These are phyloP conservation scores for Brassica nigra DNA, from an alignment of 345 rosid species.

Conservation along the genomic window DNA sequence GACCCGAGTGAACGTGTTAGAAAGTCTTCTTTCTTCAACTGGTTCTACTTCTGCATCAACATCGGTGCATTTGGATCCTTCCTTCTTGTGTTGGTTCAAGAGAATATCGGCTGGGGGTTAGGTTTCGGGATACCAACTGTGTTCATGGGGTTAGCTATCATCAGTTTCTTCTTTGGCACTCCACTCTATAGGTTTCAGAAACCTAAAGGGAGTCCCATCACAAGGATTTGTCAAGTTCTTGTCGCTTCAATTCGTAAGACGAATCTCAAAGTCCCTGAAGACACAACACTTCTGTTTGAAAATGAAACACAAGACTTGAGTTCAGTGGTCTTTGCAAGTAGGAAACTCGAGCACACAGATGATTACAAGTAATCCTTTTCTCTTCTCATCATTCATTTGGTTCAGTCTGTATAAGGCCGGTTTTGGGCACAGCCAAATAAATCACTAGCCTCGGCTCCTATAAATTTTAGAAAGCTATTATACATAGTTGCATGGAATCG, in stretches of 20 bases:
- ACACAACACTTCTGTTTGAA: slow-evolving; percentile 40
- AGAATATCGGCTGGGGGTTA: slow-evolving; percentile 55
- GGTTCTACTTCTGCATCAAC: slow-evolving; percentile 53
- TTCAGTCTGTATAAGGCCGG: neutral
- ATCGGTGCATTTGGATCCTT: slow-evolving; percentile 51
- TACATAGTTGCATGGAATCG: neutral
- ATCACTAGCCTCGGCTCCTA: neutral
- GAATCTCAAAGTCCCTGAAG: slow-evolving; percentile 39
- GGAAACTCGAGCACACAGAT: slow-evolving; percentile 46
- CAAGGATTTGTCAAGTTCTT: slow-evolving; percentile 47
- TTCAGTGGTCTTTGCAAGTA: slow-evolving; percentile 43
- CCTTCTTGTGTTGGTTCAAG: slow-evolving; percentile 52
- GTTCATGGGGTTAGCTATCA: slow-evolving; percentile 50
- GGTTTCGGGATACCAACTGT: slow-evolving; percentile 60
- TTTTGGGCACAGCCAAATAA: neutral
- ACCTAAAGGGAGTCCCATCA: slow-evolving; percentile 55
- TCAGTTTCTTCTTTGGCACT: slow-evolving; percentile 49
- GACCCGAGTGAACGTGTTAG: slow-evolving; percentile 46
- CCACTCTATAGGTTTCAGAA: slow-evolving; percentile 47
- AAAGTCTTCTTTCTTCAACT: slow-evolving; percentile 55
- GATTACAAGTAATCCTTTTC: slow-evolving; percentile 17
- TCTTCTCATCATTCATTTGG: neutral
- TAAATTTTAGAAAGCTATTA: neutral
- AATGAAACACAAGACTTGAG: slow-evolving; percentile 34
- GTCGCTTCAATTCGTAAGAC: slow-evolving; percentile 48